phyloP scores from a whole-genome alignment of 148 eudicot species.

The Chenopodium album region DNA sequence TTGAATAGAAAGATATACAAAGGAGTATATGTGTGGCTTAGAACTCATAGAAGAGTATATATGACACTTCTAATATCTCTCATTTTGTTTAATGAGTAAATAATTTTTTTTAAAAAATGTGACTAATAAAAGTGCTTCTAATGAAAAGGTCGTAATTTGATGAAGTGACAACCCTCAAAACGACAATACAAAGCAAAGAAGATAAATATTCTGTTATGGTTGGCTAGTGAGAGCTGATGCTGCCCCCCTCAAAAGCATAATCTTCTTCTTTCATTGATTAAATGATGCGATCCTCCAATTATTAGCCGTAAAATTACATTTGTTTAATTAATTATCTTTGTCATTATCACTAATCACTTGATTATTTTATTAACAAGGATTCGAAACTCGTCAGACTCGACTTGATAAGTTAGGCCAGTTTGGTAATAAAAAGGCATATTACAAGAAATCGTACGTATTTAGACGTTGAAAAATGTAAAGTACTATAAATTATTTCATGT shows the following conservation, averaged over 20 bases:
- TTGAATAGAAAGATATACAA: too few species aligned
- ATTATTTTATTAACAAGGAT: background rate
- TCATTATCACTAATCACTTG: background rate
- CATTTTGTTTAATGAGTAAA: background rate
- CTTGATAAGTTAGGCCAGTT: constrained; percentile 3
- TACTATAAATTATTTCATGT: too few species aligned
- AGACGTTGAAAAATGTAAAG: background rate
- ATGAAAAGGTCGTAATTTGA: background rate
- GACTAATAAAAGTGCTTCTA: too few species aligned
- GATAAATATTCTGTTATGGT: constrained; percentile 16
- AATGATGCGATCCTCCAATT: background rate
- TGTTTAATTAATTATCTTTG: background rate
- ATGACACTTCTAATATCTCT: background rate
- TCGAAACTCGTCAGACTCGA: background rate
- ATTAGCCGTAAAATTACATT: background rate
- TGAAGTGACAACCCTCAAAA: constrained; percentile 15
- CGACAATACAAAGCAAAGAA: background rate
- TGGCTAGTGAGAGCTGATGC: constrained; percentile 21
- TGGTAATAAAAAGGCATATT: background rate
- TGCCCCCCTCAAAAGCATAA: background rate
- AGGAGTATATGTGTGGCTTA: background rate
- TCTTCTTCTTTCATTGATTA: background rate
- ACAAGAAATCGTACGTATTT: background rate
- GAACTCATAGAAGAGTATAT: background rate
- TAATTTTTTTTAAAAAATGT: background rate